These are phyloP conservation scores for Paramecium octaurelia DNA, from an alignment of 73 alveolate species.

Conservation along the genomic window DNA sequence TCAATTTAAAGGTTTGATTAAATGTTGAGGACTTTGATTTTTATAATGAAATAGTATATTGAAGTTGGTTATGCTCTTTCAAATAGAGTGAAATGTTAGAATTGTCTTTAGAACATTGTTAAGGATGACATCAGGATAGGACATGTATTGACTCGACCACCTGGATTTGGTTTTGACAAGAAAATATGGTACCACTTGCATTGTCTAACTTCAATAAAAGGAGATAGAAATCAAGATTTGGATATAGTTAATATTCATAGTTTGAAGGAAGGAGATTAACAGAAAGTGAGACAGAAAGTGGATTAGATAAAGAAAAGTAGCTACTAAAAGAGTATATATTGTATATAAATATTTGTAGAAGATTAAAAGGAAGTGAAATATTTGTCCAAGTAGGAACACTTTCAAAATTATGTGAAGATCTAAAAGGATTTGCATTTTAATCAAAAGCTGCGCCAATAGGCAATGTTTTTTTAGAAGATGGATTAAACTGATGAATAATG, in stretches of 20 bases:
- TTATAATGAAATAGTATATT: constrained; percentile 4
- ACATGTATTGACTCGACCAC: not conserved
- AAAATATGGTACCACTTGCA: constrained; percentile 33
- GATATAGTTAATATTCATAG: not conserved
- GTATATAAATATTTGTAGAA: not conserved
- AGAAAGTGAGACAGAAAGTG: not conserved
- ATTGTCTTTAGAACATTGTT: not conserved
- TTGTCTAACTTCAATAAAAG: constrained; percentile 9
- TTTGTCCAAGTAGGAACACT: not conserved
- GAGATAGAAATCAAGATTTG: not conserved
- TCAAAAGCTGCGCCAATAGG: not conserved
- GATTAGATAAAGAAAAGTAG: not conserved
- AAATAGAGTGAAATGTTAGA: not conserved
- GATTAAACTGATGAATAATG: not conserved
- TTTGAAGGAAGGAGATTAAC: not conserved
- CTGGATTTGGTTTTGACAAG: constrained; percentile 18
- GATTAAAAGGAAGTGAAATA: not conserved
- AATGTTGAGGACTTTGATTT: not conserved
- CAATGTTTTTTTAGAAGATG: not conserved
- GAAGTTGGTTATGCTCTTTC: constrained; percentile 35
- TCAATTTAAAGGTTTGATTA: not conserved
- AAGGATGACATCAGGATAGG: constrained; percentile 2
- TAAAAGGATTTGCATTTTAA: not conserved
- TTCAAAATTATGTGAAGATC: not conserved
- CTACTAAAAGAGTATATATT: constrained; percentile 2